Percentiles rank a stretch among this genome's conserved stretches.
These are phyloP conservation scores for Boechera divaricarpa DNA, from an alignment of 345 rosid species.

Conservation along the genomic window DNA sequence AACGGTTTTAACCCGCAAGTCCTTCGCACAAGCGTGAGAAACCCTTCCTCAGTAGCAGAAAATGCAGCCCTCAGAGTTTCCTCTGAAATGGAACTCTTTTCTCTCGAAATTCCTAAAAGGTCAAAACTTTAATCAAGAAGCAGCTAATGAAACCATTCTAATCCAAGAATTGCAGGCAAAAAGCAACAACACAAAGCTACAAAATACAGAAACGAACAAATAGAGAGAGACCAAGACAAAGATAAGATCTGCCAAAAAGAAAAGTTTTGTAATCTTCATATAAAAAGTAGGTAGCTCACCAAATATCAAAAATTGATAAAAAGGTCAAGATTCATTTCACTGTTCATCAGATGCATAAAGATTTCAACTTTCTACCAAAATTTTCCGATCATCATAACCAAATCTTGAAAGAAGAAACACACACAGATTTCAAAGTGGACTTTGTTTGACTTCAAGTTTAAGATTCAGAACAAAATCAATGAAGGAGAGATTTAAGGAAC, in stretches of 20 bases:
- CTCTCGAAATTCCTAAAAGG: constrained; percentile 65
- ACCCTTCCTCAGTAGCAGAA: constrained; percentile 89
- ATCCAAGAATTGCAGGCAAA: neutral
- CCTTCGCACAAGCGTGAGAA: constrained; percentile 84
- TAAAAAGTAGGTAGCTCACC: constrained; percentile 17
- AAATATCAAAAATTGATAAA: constrained; percentile 1
- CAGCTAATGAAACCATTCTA: constrained; percentile 4
- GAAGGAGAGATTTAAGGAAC: constrained; percentile 24
- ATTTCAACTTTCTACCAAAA: neutral
- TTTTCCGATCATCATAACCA: neutral
- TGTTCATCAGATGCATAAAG: constrained; percentile 30
- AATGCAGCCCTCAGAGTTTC: constrained; percentile 69
- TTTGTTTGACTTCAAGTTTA: neutral
- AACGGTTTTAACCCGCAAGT: constrained; percentile 68
- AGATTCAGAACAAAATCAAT: neutral
- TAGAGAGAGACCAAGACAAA: constrained; percentile 27
- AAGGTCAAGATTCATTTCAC: constrained; percentile 39
- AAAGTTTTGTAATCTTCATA: constrained; percentile 3
- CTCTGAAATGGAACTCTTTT: constrained; percentile 67
- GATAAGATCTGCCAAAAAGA: constrained; percentile 23
- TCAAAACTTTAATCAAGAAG: constrained; percentile 27
- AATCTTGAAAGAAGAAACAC: neutral
- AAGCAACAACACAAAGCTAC: constrained; percentile 25
- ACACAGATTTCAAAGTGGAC: constrained; percentile 5
- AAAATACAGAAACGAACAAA: constrained; percentile 32